phyloP scores from a whole-genome alignment of 73 alveolate species.

The Tetrahymena malaccensis region DNA sequence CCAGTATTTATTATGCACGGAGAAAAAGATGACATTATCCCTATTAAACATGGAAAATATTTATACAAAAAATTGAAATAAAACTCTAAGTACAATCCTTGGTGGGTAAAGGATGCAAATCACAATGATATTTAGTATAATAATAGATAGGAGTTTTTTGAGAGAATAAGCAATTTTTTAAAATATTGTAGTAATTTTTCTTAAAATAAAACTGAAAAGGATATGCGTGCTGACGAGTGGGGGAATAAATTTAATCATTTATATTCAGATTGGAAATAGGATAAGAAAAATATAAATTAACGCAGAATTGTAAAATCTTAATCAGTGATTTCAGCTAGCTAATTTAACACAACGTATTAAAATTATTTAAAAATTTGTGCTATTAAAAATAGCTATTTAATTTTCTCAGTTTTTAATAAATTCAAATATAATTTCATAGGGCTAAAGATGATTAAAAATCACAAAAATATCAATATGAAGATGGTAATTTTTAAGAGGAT shows the following conservation, averaged over 20 bases:
- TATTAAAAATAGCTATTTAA: no score
- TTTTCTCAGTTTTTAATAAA: no score
- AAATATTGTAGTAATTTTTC: not conserved
- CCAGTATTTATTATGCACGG: not conserved
- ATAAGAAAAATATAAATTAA: not conserved
- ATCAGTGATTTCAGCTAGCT: not conserved
- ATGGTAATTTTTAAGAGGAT: not conserved
- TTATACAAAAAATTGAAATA: not conserved
- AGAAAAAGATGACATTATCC: not conserved
- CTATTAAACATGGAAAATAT: not conserved
- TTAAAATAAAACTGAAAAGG: not conserved
- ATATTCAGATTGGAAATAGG: not conserved
- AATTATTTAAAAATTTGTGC: no score
- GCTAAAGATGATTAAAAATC: not conserved
- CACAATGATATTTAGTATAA: not conserved
- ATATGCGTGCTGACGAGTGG: not conserved
- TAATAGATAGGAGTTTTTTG: not conserved
- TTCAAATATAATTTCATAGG: not conserved
- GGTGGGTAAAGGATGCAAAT: not conserved
- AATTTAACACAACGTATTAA: not conserved
- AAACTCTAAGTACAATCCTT: not conserved
- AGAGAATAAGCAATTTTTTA: not conserved
- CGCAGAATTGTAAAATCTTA: not conserved
- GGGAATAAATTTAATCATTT: not conserved
- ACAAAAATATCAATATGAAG: not conserved